A percentile compares a stretch with the other conserved stretches of the same genome.
These are phyloP conservation scores for Diplocarpon rosae DNA, from an alignment of 2,329 filamentous ascomycete species.

Conservation along the genomic window DNA sequence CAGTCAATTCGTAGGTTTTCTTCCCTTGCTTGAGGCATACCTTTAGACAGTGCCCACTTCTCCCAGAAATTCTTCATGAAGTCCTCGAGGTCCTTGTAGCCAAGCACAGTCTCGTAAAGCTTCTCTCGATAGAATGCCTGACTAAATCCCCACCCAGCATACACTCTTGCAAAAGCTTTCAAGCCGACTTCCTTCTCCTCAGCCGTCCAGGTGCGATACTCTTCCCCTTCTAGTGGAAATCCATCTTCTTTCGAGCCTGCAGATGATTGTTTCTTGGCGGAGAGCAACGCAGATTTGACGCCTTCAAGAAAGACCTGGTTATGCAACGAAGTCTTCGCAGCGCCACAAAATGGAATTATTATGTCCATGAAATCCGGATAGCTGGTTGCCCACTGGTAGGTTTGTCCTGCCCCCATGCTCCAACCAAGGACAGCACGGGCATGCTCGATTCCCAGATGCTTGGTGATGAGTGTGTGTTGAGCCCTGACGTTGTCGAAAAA, in stretches of 20 bases:
- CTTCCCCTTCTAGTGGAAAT: slow-evolving; percentile 28
- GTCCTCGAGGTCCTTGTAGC: slow-evolving; percentile 57
- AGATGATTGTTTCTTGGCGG: slow-evolving; percentile 42
- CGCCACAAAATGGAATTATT: slow-evolving; percentile 54
- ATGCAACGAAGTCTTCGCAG: slow-evolving; percentile 52
- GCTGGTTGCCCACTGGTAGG: slow-evolving; percentile 47
- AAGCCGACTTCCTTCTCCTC: slow-evolving; percentile 45
- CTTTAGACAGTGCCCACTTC: slow-evolving; percentile 58
- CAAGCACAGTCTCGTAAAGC: slow-evolving; percentile 52
- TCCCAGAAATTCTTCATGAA: slow-evolving; percentile 73
- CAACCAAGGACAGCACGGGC: slow-evolving; percentile 54
- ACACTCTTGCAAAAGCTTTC: slow-evolving; percentile 63
- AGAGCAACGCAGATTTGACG: slow-evolving; percentile 48
- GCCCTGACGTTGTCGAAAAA: slow-evolving; percentile 62
- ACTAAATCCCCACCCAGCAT: slow-evolving; percentile 73
- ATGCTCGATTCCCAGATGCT: slow-evolving; percentile 48
- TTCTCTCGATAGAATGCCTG: slow-evolving; percentile 68
- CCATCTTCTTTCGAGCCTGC: slow-evolving; percentile 39
- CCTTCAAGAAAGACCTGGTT: slow-evolving; percentile 60
- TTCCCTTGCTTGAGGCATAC: slow-evolving; percentile 22
- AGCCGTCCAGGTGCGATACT: slow-evolving; percentile 38
- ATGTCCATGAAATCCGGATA: slow-evolving; percentile 48
- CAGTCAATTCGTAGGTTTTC: neutral
- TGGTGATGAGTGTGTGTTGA: slow-evolving; percentile 54
- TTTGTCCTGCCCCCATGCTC: slow-evolving; percentile 61